Base-by-base conservation (phyloP, 1,284 basidiomycete genomes). In the Ceratobasidium theobromae region DNA sequence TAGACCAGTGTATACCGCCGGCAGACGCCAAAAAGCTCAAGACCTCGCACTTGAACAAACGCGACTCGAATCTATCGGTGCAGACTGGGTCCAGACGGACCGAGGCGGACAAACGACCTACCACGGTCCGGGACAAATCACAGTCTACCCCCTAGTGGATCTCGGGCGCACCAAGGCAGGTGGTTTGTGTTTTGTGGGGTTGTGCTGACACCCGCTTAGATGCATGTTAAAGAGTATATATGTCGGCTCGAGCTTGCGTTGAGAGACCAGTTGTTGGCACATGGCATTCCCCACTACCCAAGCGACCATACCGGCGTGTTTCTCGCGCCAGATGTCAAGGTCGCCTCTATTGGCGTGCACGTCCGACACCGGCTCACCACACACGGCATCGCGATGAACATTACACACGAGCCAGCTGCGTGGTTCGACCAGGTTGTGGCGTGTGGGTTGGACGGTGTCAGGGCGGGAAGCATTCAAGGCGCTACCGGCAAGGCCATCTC, bases 111-210 rank as follows among this genome's bases (percentile, higher is more conserved):
- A 98, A 76, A 84, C 95, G 65, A 99, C 97, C 1, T 99, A 94
- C 76, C 97, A 99, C 76, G 97, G 97, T 0, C 96, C 96, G 0
- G 97, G 97, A 1, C 97, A 99, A 77, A 81, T 99, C 69, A 91
- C 98, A 12, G 97, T 94, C 33, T 99, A 99, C 74, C 93, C 95
- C 0, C 83, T 98, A 55, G 80, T 98, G 48, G 95, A 99, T 77
- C 81, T 98, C 16, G 81, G 79, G 1, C 76, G 78, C 11, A 81
- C 84, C 73, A 74, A 78, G 58, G 81, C 82, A 68, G 71, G 79
- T 71, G 43, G 53, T 32, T 25, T 67, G 5, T 9, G 28, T 23
- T 65, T 35, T 49, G n/a, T 30, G n/a, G n/a, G n/a, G n/a, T n/a
- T n/a, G n/a, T n/a, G n/a, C n/a, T n/a, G n/a, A n/a, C n/a, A n/a